Conservation (phyloP, 1,139 yeast genomes). For the Scheffersomyces parashehatae region DNA sequence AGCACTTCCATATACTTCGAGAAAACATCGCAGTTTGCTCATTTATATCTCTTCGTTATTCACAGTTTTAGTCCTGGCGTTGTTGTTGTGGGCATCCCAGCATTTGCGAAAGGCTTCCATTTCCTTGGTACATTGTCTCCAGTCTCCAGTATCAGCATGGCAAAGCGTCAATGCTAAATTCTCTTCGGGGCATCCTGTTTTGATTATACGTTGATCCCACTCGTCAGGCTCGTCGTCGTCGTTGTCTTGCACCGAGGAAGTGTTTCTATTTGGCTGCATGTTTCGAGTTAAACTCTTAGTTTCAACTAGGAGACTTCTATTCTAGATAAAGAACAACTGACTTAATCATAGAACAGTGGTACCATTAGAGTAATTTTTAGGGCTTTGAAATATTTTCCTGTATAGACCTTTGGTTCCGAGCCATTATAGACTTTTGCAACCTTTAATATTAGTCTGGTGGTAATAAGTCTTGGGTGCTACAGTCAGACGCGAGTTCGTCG, state of each 20-base stretch:
- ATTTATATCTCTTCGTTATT: constrained; percentile 15
- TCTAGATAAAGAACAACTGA: too few species aligned
- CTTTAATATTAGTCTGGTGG: too few species aligned
- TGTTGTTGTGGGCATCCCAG: constrained; percentile 62
- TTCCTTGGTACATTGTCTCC: constrained; percentile 71
- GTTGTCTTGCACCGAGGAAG: constrained; percentile 4
- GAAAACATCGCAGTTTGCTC: neutral
- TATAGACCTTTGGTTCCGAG: neutral
- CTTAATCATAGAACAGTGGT: too few species aligned
- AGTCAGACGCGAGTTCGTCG: too few species aligned
- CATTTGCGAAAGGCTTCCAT: constrained; percentile 69
- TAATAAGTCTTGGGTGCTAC: too few species aligned
- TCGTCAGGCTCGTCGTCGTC: constrained; percentile 68
- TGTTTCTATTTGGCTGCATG: constrained; percentile 4
- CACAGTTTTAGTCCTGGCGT: constrained; percentile 54
- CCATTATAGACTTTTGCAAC: too few species aligned
- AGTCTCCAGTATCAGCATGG: constrained; percentile 78
- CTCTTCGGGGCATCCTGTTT: constrained; percentile 75
- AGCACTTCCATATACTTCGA: neutral
- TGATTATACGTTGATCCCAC: constrained; percentile 70
- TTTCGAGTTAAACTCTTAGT: neutral
- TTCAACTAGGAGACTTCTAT: neutral
- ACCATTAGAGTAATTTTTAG: neutral
- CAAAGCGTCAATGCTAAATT: constrained; percentile 68
- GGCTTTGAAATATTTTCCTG: neutral